Evolutionary conservation across 2,329 filamentous ascomycete genomes (phyloP).

Genomic region (Venturia pyrina): DNA sequence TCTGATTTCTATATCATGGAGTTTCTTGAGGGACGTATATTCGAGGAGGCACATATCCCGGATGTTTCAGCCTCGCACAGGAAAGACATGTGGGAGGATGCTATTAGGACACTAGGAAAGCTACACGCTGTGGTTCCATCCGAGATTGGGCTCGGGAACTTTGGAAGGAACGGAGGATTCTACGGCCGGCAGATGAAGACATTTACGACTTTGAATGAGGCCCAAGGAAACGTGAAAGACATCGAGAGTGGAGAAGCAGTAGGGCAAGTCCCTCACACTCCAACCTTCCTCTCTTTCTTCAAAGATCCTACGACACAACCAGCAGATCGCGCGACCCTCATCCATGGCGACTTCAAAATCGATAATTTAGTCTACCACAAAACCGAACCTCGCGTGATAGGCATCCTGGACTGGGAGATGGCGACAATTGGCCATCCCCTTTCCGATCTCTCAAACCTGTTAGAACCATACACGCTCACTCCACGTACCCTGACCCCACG

Average conservation of each 20-base stretch:
- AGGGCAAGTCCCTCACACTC: conserved; percentile 66
- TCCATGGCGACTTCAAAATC: conserved; percentile 90
- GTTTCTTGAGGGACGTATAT: conserved; percentile 78
- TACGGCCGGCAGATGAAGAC: conserved; percentile 73
- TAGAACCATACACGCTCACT: conserved; percentile 28
- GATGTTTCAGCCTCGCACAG: conserved; percentile 54
- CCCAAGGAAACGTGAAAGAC: conserved; percentile 61
- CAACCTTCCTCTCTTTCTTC: conserved; percentile 66
- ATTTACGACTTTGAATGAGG: conserved; percentile 60
- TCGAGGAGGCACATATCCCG: conserved; percentile 71
- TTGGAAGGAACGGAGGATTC: conserved; percentile 61
- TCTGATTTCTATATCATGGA: conserved; percentile 92
- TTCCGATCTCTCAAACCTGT: conserved; percentile 71
- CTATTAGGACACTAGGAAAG: conserved; percentile 64
- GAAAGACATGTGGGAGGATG: conserved; percentile 61
- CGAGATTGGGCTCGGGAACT: conserved; percentile 55
- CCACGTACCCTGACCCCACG: conserved; percentile 41
- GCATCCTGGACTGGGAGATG: conserved; percentile 93
- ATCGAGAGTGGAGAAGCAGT: conserved; percentile 62
- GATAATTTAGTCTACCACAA: conserved; percentile 55
- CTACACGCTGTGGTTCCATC: conserved; percentile 62
- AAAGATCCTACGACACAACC: conserved; percentile 55
- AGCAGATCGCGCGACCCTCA: conserved; percentile 59
- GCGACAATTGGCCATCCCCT: conserved; percentile 83
- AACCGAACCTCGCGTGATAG: conserved; percentile 71